Conservation (phyloP, 192 early-diverging fungal genomes). For the Linnemannia schmuckeri region DNA sequence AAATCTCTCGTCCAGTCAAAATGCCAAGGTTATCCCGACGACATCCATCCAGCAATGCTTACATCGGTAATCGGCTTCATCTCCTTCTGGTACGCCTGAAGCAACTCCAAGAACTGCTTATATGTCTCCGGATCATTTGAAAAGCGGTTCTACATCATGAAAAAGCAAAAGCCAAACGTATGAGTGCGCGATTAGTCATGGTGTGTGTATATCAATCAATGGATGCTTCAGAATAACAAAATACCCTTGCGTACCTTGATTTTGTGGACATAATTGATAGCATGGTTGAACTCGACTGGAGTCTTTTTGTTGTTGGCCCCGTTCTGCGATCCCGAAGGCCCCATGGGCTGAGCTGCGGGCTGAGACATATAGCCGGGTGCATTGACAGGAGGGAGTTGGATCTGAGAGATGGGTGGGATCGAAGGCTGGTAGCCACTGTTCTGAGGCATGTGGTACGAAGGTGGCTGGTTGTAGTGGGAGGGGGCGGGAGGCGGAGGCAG, state of each 20-base stretch:
- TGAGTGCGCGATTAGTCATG: not conserved
- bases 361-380: conserved; percentile 45
- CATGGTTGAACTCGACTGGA: conserved; percentile 97
- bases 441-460: conserved; percentile 53
- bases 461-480: conserved; percentile 44
- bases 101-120: conserved; percentile 96
- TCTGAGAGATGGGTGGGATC: conserved; percentile 45
- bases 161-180: not conserved
- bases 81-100: conserved; percentile 98
- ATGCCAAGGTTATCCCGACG: not conserved
- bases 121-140: conserved; percentile 94
- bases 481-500: conserved; percentile 35
- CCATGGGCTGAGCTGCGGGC: conserved; percentile 19
- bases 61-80: conserved; percentile 95
- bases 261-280: conserved; percentile 99
- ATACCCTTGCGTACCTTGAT: conserved; percentile 80
- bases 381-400: conserved; percentile 43
- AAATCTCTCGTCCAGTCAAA: not conserved
- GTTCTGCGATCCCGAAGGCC: conserved; percentile 50
- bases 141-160: conserved; percentile 82
- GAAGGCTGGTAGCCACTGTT: conserved; percentile 54
- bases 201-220: not conserved
- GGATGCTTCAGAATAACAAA: too few species aligned
- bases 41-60: conserved; percentile 14
- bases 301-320: conserved; percentile 63